These are phyloP conservation scores for Fragaria vesca DNA, from an alignment of 306 rosid species.

Conservation along the genomic window DNA sequence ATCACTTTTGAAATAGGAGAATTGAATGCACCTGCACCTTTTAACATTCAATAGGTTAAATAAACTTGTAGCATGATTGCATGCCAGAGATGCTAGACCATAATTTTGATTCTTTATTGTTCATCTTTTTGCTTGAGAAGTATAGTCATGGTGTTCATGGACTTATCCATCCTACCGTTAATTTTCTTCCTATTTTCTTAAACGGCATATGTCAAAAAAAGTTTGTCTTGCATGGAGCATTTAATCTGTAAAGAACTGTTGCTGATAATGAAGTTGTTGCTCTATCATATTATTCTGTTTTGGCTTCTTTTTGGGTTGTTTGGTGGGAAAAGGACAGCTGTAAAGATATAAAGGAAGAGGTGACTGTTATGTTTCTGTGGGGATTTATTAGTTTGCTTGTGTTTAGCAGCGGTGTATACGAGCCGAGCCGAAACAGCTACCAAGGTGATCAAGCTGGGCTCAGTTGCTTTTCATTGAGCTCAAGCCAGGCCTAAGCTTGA, in stretches of 20 bases:
- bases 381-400: not conserved
- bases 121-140: not conserved
- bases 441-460: no score
- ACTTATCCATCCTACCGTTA: not conserved
- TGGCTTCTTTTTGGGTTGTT: not conserved
- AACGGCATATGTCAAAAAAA: not conserved
- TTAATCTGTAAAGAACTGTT: not conserved
- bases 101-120: not conserved
- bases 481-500: no score
- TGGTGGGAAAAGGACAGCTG: not conserved
- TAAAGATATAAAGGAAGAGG: not conserved
- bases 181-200: not conserved
- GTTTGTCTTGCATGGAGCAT: not conserved
- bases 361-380: not conserved
- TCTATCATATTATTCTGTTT: not conserved
- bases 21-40: not conserved
- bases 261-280: not conserved
- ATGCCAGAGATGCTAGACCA: not conserved
- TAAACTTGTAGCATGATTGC: not conserved
- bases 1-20: not conserved
- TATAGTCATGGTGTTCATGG: not conserved
- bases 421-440: no score
- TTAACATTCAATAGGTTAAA: not conserved
- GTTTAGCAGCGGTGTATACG: no score
- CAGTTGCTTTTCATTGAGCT: no score